These are phyloP conservation scores for Pseudopyrenochaeta lycopersici DNA, from an alignment of 2,329 filamentous ascomycete species.

Conservation along the genomic window DNA sequence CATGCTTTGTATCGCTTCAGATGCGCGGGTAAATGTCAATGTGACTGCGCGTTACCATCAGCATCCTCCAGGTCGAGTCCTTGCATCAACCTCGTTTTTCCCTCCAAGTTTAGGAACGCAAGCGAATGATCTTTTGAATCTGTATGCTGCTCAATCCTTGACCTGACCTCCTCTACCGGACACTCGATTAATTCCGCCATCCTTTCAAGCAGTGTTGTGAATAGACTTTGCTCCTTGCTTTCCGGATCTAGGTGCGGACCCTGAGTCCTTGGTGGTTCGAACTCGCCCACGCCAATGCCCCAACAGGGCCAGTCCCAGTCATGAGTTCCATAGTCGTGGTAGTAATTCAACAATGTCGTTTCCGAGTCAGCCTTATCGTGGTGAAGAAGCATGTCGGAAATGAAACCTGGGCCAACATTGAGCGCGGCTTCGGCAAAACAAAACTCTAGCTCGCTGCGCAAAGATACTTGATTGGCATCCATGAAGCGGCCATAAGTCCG, in stretches of 20 bases:
- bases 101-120: conserved; percentile 31
- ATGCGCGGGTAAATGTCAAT: background rate
- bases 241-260: conserved; percentile 29
- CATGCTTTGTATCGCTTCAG: background rate
- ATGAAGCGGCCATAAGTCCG: conserved; percentile 38
- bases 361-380: conserved; percentile 21
- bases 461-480: conserved; percentile 35
- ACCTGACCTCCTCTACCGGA: conserved; percentile 29
- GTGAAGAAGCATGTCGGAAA: conserved; percentile 31
- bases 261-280: conserved; percentile 38
- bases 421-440: conserved; percentile 40
- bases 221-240: conserved; percentile 23
- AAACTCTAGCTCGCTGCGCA: conserved; percentile 42
- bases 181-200: conserved; percentile 29
- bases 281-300: conserved; percentile 25
- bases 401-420: conserved; percentile 32
- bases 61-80: conserved; percentile 27
- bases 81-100: conserved; percentile 35
- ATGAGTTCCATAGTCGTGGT: conserved; percentile 35
- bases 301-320: conserved; percentile 37
- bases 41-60: background rate
- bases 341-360: conserved; percentile 34
- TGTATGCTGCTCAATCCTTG: conserved; percentile 25
- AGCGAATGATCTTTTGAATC: conserved; percentile 27
- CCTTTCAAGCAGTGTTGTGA: conserved; percentile 35